Base-by-base conservation (phyloP, 805 yeast genomes). In the Nakazawaea holstii region DNA sequence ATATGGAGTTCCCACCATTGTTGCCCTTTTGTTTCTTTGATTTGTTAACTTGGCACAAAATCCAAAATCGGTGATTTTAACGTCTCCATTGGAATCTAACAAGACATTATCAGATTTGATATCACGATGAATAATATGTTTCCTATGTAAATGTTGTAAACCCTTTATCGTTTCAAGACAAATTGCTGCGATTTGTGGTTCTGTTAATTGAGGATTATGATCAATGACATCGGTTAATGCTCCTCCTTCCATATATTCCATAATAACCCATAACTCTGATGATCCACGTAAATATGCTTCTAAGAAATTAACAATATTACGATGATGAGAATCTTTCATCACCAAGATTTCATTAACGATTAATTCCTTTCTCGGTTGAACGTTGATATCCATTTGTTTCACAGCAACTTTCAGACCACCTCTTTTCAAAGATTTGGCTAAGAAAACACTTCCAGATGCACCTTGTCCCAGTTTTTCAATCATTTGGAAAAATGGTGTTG, bases 191-290 rank as follows among this genome's bases (percentile, higher is more conserved):
- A 95, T 94, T 67, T 95, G 99, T 44, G 81, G 78, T 65, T 94
- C 99, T 14, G 78, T 76, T 56, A 94, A 68, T 41, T 78, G 74
- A 46, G 82, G 82, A 62, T 91, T 91, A 66, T 90, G 87, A 48
- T 90, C 96, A 59, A 95, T 91, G 36, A 95, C 87, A 68, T 94
- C 99, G 0, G 98, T 94, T 55, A 94, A 71, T 4, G 97, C 87
- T 1, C 99, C 99, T 46, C 99, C 99, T 68, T 95, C 97, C 99
- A 94, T 94, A 64, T 82, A 95, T 66, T 94, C 99, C 99, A 94
- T 94, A 30, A 95, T 87, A n/a, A 94, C 99, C 97, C 98, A 92
- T 51, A 94, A 72, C 59, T 94, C 97, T 50, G 79, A 76, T 42
- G 75, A 72, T 4, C 89, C 88, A 46, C 90, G 76, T 52, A 92